Evolutionary conservation across 768 basidiomycete species (phyloP).

Genomic region (Termitomyces sp.): DNA sequence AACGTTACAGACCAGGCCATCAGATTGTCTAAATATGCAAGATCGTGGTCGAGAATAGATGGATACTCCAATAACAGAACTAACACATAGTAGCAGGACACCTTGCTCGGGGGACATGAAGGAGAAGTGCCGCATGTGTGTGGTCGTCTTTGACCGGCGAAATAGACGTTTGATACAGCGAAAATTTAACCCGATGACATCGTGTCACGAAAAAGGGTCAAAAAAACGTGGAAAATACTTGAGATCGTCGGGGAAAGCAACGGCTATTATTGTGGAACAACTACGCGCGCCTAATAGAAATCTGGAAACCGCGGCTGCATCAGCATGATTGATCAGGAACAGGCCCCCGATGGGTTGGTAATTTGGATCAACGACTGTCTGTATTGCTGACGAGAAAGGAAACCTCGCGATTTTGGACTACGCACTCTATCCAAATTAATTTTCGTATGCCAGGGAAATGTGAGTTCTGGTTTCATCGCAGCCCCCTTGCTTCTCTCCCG

Average conservation of each 20-base stretch:
- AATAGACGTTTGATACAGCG: constrained; percentile 2
- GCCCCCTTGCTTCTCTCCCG: constrained; percentile 6
- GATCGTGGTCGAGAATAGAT: neutral
- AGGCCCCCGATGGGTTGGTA: constrained; percentile 4
- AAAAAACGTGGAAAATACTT: neutral
- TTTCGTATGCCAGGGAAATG: constrained; percentile 15
- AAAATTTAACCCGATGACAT: constrained; percentile 9
- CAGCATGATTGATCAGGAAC: constrained; percentile 9
- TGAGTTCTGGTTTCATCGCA: constrained; percentile 10
- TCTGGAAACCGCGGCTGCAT: constrained; percentile 6
- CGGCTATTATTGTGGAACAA: constrained; percentile 3
- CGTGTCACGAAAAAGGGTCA: neutral
- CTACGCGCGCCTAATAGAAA: constrained; percentile 7
- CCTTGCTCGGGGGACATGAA: neutral
- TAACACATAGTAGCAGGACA: neutral
- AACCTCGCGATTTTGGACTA: constrained; percentile 10
- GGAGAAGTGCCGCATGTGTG: neutral
- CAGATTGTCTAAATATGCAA: neutral
- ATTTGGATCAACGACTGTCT: neutral
- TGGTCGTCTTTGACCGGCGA: neutral
- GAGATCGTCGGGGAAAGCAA: constrained; percentile 6
- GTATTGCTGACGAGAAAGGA: constrained; percentile 11
- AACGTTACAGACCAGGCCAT: neutral
- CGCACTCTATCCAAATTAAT: constrained; percentile 13
- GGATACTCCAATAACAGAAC: neutral